Conservation (phyloP, 768 basidiomycete species). For the Tylopilus vinaceipallidus region DNA sequence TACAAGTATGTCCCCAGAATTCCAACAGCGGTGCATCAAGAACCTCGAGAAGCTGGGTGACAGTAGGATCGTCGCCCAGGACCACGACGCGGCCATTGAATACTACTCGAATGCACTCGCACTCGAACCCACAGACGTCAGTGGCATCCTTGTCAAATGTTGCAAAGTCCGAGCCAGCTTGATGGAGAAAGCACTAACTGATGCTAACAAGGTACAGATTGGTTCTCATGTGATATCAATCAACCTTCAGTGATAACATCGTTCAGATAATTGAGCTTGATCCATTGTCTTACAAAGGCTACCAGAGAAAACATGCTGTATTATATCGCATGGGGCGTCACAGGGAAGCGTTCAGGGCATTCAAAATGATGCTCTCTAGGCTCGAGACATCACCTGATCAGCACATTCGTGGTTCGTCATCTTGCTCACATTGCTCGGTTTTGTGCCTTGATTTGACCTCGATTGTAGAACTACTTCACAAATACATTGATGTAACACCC, state of each 20-base stretch:
- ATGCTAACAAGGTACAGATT: constrained; percentile 7
- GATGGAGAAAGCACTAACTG: constrained; percentile 4
- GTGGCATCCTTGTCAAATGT: background rate
- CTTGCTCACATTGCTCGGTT: background rate
- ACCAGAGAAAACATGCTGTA: background rate
- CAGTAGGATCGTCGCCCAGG: background rate
- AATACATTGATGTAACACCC: background rate
- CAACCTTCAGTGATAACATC: too few species aligned
- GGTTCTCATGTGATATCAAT: too few species aligned
- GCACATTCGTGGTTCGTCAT: background rate
- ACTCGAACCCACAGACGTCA: background rate
- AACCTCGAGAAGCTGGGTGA: constrained; percentile 1
- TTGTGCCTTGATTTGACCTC: background rate
- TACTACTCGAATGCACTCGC: background rate
- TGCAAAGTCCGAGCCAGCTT: background rate
- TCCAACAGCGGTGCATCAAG: background rate
- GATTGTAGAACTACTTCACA: background rate
- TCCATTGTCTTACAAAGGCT: background rate
- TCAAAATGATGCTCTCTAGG: background rate
- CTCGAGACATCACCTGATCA: background rate
- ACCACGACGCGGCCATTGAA: background rate
- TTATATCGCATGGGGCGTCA: background rate
- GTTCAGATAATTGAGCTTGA: background rate
- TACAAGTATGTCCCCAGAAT: background rate
- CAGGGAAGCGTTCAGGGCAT: background rate